phyloP scores from a whole-genome alignment of 352 stramenopile genomes.

The Elongisporangium undulatum region DNA sequence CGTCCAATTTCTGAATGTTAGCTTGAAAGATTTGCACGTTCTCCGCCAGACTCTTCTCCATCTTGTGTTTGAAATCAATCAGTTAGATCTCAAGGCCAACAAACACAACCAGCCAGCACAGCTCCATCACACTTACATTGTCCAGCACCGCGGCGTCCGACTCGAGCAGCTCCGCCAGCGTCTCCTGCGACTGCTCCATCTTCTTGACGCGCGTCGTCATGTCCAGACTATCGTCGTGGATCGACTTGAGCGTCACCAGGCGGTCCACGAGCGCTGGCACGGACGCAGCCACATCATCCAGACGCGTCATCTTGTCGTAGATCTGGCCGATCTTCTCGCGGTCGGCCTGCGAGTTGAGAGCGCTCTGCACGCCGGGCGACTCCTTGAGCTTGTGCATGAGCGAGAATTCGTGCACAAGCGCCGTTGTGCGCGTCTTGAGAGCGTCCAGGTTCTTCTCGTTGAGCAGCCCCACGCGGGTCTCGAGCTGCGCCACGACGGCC shows the following conservation, averaged over 20 bases:
- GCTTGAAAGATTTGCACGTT: constrained; percentile 76
- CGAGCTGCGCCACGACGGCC: constrained; percentile 47
- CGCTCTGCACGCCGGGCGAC: constrained; percentile 46
- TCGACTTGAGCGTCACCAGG: constrained; percentile 59
- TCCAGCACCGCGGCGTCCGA: constrained; percentile 56
- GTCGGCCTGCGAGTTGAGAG: constrained; percentile 54
- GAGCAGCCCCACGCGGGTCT: constrained; percentile 64
- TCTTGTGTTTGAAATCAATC: constrained; percentile 19
- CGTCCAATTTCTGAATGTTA: constrained; percentile 74
- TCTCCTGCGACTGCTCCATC: constrained; percentile 56
- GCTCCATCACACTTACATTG: constrained; percentile 45
- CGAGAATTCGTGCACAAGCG: constrained; percentile 73
- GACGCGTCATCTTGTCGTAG: constrained; percentile 56
- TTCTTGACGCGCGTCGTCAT: constrained; percentile 44
- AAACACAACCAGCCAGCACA: not conserved
- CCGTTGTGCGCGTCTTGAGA: constrained; percentile 70
- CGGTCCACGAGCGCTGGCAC: constrained; percentile 71
- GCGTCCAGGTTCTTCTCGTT: constrained; percentile 76
- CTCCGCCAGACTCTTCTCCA: constrained; percentile 65
- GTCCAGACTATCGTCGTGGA: constrained; percentile 64
- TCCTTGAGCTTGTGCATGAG: constrained; percentile 80
- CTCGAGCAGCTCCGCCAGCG: constrained; percentile 51
- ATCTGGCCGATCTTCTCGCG: constrained; percentile 67
- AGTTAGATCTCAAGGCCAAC: not conserved
- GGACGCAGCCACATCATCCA: constrained; percentile 51